Conservation (phyloP, 1,284 basidiomycete genomes). For the Chiua sp. region DNA sequence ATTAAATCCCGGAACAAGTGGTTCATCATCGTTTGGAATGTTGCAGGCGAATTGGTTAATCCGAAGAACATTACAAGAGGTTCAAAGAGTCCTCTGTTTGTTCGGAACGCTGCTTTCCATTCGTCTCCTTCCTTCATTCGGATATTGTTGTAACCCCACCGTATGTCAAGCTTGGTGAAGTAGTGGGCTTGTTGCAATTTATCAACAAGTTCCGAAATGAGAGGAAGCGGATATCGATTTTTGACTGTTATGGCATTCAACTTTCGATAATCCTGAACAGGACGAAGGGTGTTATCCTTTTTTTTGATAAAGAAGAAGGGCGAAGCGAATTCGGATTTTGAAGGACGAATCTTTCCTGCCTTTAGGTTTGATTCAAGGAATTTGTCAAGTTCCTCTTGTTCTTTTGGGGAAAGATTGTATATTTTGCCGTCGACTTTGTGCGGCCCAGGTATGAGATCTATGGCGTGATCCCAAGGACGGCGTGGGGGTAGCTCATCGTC, state of each 20-base stretch:
- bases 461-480: background rate
- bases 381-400: background rate
- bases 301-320: background rate
- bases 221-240: conserved; percentile 22
- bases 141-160: conserved; percentile 8
- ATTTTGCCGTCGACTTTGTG: background rate
- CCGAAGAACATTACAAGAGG: conserved; percentile 46
- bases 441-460: conserved; percentile 35
- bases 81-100: conserved; percentile 22
- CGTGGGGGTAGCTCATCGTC: background rate
- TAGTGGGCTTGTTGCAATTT: conserved; percentile 21
- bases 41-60: conserved; percentile 35
- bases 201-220: conserved; percentile 35
- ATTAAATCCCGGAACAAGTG: conserved; percentile 19
- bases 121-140: conserved; percentile 28
- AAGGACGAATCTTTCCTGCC: background rate
- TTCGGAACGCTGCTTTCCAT: conserved; percentile 11
- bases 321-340: background rate
- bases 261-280: background rate
- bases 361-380: conserved; percentile 24
- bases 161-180: conserved; percentile 23
- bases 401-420: background rate
- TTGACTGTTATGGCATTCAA: background rate
- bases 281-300: background rate
- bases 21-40: conserved; percentile 31